Evolutionary conservation across 345 rosid genomes (phyloP).

Genomic region (Aquilaria sinensis): DNA sequence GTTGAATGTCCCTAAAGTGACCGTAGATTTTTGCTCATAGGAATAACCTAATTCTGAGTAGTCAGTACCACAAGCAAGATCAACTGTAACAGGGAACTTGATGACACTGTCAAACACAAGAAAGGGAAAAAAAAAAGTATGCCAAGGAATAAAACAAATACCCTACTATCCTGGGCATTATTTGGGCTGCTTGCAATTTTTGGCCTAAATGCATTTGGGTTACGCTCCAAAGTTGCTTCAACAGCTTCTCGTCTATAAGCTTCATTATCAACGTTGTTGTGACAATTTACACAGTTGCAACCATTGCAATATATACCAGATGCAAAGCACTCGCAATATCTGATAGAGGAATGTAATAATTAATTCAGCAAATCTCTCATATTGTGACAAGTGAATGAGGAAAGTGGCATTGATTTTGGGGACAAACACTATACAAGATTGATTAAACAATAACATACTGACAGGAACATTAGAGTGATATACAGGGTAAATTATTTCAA

Average conservation of each 20-base stretch:
- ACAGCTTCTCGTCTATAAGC: slow-evolving; percentile 90
- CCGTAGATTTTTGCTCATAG: no score
- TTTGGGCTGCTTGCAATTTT: slow-evolving; percentile 97
- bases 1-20: no score
- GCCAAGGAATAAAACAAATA: slow-evolving; percentile 20
- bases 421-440: no score
- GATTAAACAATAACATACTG: no score
- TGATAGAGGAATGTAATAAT: slow-evolving; percentile 24
- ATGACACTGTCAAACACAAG: no score
- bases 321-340: slow-evolving; percentile 99
- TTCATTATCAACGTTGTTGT: slow-evolving; percentile 92
- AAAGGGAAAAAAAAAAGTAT: neutral
- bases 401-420: no score
- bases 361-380: slow-evolving; percentile 3
- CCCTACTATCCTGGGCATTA: slow-evolving; percentile 65
- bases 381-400: neutral
- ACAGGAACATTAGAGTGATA: no score
- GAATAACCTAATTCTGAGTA: no score
- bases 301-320: slow-evolving; percentile 97
- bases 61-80: no score
- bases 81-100: no score
- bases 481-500: no score
- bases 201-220: slow-evolving; percentile 97
- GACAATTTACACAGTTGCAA: slow-evolving; percentile 92
- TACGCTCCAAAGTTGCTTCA: slow-evolving; percentile 90